Percentiles rank a stretch among this genome's conserved stretches.
phyloP scores from a whole-genome alignment of 352 stramenopile species.

The Phytophthora sansomeana region DNA sequence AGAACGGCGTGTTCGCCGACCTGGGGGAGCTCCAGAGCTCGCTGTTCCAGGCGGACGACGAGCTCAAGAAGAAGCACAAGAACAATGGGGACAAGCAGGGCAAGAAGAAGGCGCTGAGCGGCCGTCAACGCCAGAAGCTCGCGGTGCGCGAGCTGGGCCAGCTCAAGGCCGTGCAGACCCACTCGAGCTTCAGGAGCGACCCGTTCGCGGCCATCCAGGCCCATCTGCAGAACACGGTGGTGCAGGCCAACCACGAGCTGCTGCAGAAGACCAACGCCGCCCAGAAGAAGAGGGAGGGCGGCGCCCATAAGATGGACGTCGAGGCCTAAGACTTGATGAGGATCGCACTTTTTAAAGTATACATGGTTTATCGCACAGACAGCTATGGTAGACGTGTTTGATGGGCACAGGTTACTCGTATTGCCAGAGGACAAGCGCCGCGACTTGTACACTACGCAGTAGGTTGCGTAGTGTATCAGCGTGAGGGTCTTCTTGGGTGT shows the following conservation, averaged over 20 bases:
- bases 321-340: slow-evolving; percentile 26
- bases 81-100: slow-evolving; percentile 25
- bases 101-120: slow-evolving; percentile 76
- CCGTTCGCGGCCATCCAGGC: slow-evolving; percentile 88
- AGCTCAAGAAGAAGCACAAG: slow-evolving; percentile 41
- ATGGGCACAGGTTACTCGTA: no score
- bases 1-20: slow-evolving; percentile 72
- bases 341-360: slow-evolving; percentile 18
- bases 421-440: no score
- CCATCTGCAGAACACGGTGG: slow-evolving; percentile 88
- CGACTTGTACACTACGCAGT: no score
- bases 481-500: no score
- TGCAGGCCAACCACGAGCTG: slow-evolving; percentile 75
- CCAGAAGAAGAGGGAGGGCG: slow-evolving; percentile 30
- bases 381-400: no score
- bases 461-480: no score
- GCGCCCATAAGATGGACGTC: slow-evolving; percentile 49
- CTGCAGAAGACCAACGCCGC: slow-evolving; percentile 51
- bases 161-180: slow-evolving; percentile 86
- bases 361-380: slow-evolving; percentile 16
- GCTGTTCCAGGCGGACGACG: slow-evolving; percentile 68
- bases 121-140: slow-evolving; percentile 86
- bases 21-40: slow-evolving; percentile 77
- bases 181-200: slow-evolving; percentile 82
- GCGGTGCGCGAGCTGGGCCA: slow-evolving; percentile 85